Conservation (phyloP, 345 rosid species). For the Eutrema yunnanense region DNA sequence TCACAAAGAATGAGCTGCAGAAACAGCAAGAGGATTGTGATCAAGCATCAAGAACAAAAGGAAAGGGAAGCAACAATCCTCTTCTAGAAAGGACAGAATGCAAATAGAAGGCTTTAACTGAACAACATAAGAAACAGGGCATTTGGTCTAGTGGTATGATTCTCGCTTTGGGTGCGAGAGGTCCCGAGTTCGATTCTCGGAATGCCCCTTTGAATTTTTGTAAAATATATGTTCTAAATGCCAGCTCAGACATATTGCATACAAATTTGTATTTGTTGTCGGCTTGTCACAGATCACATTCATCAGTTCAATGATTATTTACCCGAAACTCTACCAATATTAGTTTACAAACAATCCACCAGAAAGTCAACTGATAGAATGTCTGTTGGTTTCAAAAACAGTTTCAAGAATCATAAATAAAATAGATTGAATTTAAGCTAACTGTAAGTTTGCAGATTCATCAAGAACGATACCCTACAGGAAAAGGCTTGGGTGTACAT, state of each 20-base stretch:
- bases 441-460: too few relatives aligned
- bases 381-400: not conserved
- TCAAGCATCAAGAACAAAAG: not conserved
- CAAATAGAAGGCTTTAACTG: not conserved
- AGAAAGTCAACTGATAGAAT: not conserved
- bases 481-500: too few relatives aligned
- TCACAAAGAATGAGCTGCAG: not conserved
- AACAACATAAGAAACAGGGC: slow-evolving; percentile 31
- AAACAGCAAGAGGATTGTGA: not conserved
- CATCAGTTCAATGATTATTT: not conserved
- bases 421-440: not conserved
- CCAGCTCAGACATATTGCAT: not conserved
- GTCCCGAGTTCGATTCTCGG: slow-evolving; percentile 72
- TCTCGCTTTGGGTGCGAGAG: slow-evolving; percentile 87
- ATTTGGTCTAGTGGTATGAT: slow-evolving; percentile 79
- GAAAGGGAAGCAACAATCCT: not conserved
- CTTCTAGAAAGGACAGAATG: not conserved
- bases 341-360: not conserved
- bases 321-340: not conserved
- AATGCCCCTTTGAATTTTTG: slow-evolving; percentile 41
- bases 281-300: not conserved
- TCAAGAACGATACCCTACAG: too few relatives aligned
- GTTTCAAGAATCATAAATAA: not conserved
- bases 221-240: too few relatives aligned
- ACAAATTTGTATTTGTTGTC: not conserved